Conservation (phyloP, 2,329 filamentous ascomycete species). For the Xylariaceae sp. region DNA sequence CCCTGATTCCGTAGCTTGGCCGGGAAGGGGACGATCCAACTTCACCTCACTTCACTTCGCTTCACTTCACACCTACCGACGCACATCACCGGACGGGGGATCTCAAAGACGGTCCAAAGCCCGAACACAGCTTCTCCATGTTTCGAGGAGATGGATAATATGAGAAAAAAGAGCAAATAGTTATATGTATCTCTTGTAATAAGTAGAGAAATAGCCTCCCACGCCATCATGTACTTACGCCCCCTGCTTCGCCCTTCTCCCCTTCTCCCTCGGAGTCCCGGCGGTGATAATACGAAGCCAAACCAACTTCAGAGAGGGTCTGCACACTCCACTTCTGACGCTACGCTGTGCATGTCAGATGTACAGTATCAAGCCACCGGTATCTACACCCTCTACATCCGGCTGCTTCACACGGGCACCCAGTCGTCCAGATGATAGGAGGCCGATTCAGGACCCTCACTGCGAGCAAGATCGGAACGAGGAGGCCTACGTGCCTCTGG, state of each 20-base stretch:
- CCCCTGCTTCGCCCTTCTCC: background rate
- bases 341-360: background rate
- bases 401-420: background rate
- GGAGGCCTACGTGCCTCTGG: background rate
- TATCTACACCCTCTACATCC: background rate
- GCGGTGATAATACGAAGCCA: background rate
- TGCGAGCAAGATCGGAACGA: background rate
- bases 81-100: too few species aligned
- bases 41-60: too few species aligned
- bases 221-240: background rate
- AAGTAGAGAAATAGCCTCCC: background rate
- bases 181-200: background rate
- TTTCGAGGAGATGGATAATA: too few species aligned
- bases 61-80: background rate
- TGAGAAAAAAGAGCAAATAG: too few species aligned
- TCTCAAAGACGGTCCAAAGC: too few species aligned
- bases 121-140: too few species aligned
- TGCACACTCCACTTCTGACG: background rate
- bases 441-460: too few species aligned
- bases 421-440: background rate
- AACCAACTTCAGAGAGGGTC: background rate
- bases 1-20: too few species aligned
- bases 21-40: too few species aligned
- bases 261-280: background rate
- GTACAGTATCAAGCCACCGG: background rate